Evolutionary conservation across 2,329 filamentous ascomycete genomes (phyloP), one percentile per base, ranked within the genome.

Genomic region (Microcera coccophila): DNA sequence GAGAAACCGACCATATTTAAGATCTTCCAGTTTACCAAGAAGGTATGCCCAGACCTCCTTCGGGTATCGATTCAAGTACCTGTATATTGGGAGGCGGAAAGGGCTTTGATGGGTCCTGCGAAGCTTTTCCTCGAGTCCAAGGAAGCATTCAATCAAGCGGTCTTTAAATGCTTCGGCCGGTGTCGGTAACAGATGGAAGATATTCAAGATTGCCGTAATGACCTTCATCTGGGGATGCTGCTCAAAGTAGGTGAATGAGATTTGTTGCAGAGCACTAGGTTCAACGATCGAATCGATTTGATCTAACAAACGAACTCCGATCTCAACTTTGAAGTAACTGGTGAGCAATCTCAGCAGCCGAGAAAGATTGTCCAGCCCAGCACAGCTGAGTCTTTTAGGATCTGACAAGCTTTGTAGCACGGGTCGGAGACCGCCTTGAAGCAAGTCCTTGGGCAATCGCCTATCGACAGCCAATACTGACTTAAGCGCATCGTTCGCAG

Each of bases 321-420:
- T 98, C 62, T 98, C 93, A 1, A 97, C 90, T 67, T 98, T 99
- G 69, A 99, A 99, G 64, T 98, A 98, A 46, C 93, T 97, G 0
- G 91, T 98, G 15, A 99, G 73, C 2, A 99, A 75, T 50, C 93
- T 91, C 47, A 99, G 69, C 2, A 99, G 75, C 29, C 91, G 82
- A 15, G 90, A 90, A 22, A 99, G 72, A 19, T 95, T 95, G 62
- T 97, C 90, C 4, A 99, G 73, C 3, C 90, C 90, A 56, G 90
- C 86, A 0, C 91, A 87, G 16, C 83, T 95, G 16, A 99, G 73
- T 44, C 91, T 84, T 63, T 95, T 89, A 0, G 91, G 87, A 60
- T 98, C 93, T 53, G 95, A 91, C 3, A 99, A 77, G 61, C 95
- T 98, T 61, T 95, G 90, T 26, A 99, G 70, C n/a, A 99, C 95